phyloP scores from a whole-genome alignment of 2,329 filamentous ascomycete species.

The Colletotrichum zoysiae region DNA sequence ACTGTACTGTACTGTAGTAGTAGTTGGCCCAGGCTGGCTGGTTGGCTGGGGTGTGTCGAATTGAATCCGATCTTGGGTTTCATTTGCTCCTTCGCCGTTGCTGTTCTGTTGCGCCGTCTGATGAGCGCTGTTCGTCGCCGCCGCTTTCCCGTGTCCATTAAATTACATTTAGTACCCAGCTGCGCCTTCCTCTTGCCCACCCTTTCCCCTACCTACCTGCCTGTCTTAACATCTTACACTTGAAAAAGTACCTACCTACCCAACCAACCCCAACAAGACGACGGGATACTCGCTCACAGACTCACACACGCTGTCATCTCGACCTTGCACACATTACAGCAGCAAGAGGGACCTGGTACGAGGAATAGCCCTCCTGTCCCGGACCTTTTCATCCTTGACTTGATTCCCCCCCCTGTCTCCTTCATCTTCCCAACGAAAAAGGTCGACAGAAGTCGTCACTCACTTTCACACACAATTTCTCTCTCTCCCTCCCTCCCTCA shows the following conservation, averaged over 20 bases:
- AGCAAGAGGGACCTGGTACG: constrained; percentile 22
- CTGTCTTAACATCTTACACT: not conserved
- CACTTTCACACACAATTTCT: constrained; percentile 10
- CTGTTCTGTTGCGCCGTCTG: not conserved
- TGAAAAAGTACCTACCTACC: not conserved
- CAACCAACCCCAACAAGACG: not conserved
- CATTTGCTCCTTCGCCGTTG: constrained; percentile 20
- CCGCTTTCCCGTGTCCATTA: constrained; percentile 23
- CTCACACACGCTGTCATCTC: constrained; percentile 8
- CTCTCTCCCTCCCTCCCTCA: not conserved
- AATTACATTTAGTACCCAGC: constrained; percentile 15
- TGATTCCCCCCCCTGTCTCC: not conserved
- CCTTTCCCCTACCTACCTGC: not conserved
- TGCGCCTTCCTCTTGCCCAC: constrained; percentile 4
- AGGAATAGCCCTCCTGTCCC: not conserved
- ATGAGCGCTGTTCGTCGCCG: constrained; percentile 26
- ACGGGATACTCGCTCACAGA: constrained; percentile 1
- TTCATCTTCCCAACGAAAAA: not conserved
- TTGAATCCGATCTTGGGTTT: not conserved
- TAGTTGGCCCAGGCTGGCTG: not conserved
- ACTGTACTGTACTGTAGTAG: not conserved
- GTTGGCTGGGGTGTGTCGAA: constrained; percentile 5
- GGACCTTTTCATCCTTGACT: constrained; percentile 13
- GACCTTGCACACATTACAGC: constrained; percentile 19
- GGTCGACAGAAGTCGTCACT: constrained; percentile 9